These are phyloP conservation scores for Chlamydomonas applanata DNA, from an alignment of 139 green algal genomes.

Conservation along the genomic window DNA sequence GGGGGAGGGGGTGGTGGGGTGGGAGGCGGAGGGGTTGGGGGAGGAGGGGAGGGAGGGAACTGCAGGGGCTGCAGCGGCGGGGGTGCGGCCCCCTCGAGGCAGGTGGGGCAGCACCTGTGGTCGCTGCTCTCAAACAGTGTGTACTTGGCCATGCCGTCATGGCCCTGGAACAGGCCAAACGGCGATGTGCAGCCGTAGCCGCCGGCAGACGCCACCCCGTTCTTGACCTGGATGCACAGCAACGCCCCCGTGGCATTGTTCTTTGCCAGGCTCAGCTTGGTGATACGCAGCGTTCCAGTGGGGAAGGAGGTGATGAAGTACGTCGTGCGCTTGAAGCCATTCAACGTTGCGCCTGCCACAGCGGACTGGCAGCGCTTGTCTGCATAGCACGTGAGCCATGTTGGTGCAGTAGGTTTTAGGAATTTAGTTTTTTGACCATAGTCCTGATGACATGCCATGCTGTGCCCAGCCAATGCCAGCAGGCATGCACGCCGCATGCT, in stretches of 20 bases:
- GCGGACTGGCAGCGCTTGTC: background rate
- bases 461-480: too few species aligned
- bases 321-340: background rate
- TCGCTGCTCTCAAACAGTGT: slow-evolving; percentile 10
- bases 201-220: too few species aligned
- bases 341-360: background rate
- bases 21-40: slow-evolving; percentile 12
- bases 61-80: too few species aligned
- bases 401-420: too few species aligned
- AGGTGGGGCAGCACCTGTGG: slow-evolving; percentile 17
- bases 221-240: slow-evolving; percentile 2
- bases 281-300: slow-evolving; percentile 9
- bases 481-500: too few species aligned
- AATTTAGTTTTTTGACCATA: too few species aligned
- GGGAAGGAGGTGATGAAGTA: slow-evolving; percentile 13
- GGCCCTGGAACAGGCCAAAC: too few species aligned
- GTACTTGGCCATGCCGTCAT: background rate
- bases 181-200: too few species aligned
- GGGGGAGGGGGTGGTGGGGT: slow-evolving; percentile 10
- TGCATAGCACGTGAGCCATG: background rate
- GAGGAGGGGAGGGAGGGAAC: background rate
- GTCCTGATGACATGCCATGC: too few species aligned
- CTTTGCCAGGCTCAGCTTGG: background rate
- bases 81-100: background rate
- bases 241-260: background rate